Percentiles rank a stretch among this genome's conserved stretches.
These are phyloP conservation scores for Podila minutissima DNA, from an alignment of 192 early-diverging fungal species.

Conservation along the genomic window DNA sequence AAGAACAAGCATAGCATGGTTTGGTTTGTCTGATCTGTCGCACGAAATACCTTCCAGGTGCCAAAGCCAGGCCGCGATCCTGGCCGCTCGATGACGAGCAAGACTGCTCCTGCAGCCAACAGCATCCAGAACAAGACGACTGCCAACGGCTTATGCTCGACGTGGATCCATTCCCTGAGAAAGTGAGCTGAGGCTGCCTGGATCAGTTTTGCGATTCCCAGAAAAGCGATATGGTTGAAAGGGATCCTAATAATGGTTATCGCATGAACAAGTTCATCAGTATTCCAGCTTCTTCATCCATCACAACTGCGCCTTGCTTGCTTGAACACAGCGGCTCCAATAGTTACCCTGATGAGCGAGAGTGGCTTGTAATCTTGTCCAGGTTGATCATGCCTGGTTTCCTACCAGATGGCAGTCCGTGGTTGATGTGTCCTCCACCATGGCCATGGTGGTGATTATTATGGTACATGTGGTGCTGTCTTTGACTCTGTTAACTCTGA, in stretches of 20 bases:
- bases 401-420: constrained; percentile 3
- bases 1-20: not conserved
- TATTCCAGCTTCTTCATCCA: too few species aligned
- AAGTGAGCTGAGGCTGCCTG: constrained; percentile 38
- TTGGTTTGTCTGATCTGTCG: not conserved
- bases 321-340: not conserved
- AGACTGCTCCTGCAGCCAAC: constrained; percentile 7
- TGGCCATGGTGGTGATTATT: constrained; percentile 18
- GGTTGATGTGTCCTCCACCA: not conserved
- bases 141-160: constrained; percentile 31
- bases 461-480: constrained; percentile 5
- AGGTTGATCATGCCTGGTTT: constrained; percentile 52
- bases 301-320: too few species aligned
- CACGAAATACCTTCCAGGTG: constrained; percentile 32
- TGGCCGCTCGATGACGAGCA: constrained; percentile 35
- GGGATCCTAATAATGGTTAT: constrained; percentile 15
- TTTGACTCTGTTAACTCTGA: not conserved
- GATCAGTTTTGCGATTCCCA: constrained; percentile 46
- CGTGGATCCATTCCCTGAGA: constrained; percentile 39
- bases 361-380: constrained; percentile 45
- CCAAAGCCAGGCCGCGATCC: constrained; percentile 18
- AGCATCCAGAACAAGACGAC: constrained; percentile 29
- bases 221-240: constrained; percentile 51
- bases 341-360: constrained; percentile 34
- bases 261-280: not conserved